A percentile compares a stretch with the other conserved stretches of the same genome.
Conservation (phyloP, 2,329 filamentous ascomycete genomes). For the Rhynchosporium agropyri region DNA sequence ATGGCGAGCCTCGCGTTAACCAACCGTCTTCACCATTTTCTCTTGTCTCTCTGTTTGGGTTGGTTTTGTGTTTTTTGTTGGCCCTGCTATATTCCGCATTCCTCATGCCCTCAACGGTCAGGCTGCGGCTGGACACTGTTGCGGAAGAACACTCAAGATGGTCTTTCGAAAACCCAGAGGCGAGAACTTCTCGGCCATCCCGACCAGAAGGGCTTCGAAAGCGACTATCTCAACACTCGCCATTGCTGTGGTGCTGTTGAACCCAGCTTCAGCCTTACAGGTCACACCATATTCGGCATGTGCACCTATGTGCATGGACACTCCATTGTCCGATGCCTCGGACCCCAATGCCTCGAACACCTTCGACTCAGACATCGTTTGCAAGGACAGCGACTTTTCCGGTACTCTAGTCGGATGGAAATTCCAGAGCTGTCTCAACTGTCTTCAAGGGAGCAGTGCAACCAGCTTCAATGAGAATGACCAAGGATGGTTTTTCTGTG, state of each 20-base stretch:
- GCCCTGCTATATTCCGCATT: background rate
- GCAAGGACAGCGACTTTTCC: slow-evolving; percentile 35
- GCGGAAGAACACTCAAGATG: slow-evolving; percentile 15
- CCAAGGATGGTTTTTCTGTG: slow-evolving; percentile 40
- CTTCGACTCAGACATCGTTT: slow-evolving; percentile 49
- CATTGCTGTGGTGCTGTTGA: slow-evolving; percentile 6
- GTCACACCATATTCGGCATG: slow-evolving; percentile 56
- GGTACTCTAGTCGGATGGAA: slow-evolving; percentile 34
- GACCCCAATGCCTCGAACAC: slow-evolving; percentile 47
- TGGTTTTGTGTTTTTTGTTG: slow-evolving; percentile 18
- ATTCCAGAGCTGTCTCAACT: slow-evolving; percentile 38
- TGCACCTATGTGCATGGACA: slow-evolving; percentile 51
- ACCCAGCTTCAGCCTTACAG: slow-evolving; percentile 43
- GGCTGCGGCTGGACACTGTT: slow-evolving; percentile 19
- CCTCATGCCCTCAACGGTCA: slow-evolving; percentile 18
- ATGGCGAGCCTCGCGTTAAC: slow-evolving; percentile 15
- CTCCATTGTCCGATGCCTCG: slow-evolving; percentile 41
- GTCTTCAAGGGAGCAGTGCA: slow-evolving; percentile 39
- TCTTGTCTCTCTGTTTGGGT: slow-evolving; percentile 12
- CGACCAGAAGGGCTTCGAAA: background rate
- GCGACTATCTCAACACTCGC: slow-evolving; percentile 11
- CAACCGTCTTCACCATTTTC: slow-evolving; percentile 11
- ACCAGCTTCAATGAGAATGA: slow-evolving; percentile 34
- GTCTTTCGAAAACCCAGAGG: background rate
- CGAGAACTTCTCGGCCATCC: background rate